Percentiles rank a stretch among this genome's conserved stretches.
phyloP scores from a whole-genome alignment of 2,329 filamentous ascomycete genomes.

The Daldinia sp. region DNA sequence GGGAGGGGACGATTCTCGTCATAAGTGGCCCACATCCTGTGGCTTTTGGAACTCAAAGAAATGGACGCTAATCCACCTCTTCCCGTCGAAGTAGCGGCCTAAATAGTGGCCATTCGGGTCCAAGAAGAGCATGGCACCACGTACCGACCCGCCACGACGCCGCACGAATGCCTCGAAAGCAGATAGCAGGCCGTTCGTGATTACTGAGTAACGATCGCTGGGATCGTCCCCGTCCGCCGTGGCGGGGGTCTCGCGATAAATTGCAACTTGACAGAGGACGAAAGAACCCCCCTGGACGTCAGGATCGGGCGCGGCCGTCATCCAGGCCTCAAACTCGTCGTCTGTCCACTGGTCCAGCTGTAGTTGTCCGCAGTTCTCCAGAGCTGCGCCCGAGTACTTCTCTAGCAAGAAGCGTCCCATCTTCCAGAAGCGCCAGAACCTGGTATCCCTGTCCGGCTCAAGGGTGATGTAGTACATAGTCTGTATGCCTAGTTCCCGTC shows the following conservation, averaged over 20 bases:
- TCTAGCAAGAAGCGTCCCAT: neutral
- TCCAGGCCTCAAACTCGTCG: neutral
- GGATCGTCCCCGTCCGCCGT: too few relatives aligned
- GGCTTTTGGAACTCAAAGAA: neutral
- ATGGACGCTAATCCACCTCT: neutral
- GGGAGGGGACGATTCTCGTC: neutral
- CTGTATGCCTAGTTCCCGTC: neutral
- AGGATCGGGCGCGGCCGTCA: neutral
- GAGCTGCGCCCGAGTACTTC: neutral
- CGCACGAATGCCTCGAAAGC: neutral
- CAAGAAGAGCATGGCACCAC: neutral
- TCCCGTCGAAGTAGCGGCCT: neutral
- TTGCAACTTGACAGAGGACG: neutral
- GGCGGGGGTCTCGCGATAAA: neutral
- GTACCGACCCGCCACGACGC: neutral
- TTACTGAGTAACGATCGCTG: neutral
- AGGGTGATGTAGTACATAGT: neutral
- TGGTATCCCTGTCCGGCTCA: neutral
- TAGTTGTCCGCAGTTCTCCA: neutral
- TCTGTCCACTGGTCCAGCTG: neutral
- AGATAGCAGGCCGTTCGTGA: neutral
- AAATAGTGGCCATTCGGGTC: neutral
- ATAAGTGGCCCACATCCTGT: neutral
- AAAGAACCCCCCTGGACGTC: neutral
- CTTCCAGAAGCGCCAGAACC: neutral